Evolutionary conservation across 805 yeast genomes (phyloP), one percentile per base, ranked within the genome.

Genomic region (Pichia manshurica): DNA sequence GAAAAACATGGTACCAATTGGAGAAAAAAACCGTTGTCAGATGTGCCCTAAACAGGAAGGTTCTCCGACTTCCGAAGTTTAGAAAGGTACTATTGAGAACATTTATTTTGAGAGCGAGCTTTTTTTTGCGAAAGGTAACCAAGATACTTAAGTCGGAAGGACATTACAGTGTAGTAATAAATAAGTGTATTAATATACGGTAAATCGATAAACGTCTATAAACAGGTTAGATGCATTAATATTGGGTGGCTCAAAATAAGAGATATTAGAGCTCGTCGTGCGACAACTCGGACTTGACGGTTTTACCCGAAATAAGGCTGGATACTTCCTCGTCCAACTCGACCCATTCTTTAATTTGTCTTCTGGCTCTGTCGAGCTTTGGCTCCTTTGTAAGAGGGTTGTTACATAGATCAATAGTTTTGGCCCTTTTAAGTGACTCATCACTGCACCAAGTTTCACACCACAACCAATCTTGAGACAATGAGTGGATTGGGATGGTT

Each of bases 381-480:
- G 84, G 82, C 58, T 87, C 96, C 55, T 82, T 82, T 0, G 93
- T 83, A 47, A 84, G 61, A 2, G 96, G 96, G 57, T 88, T 87
- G 62, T 84, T 84, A 66, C 96, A 87, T 51, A 87, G 67, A 58
- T 87, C 96, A 52, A 87, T 84, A 10, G 90, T 84, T 61, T 81
- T 84, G 2, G 96, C 96, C 0, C 68, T 66, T 46, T 61, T 62
- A 49, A 83, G 65, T 31, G 78, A 68, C 43, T 74, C 83, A 53
- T 81, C 86, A 28, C 81, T 72, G 63, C 96, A 86, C 96, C 96
- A 87, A 0, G 96, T 87, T 59, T 87, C 96, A 66, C 95, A 88
- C 96, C 96, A 88, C 34, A 87, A 68, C 95, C 95, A 87, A 39
- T 86, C 90, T 55, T 82, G 82, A 3, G 88, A 86, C 39, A 87